These are phyloP conservation scores for Ophiognomonia clavigignenti-juglandacearum DNA, from an alignment of 2,329 filamentous ascomycete species.

Conservation along the genomic window DNA sequence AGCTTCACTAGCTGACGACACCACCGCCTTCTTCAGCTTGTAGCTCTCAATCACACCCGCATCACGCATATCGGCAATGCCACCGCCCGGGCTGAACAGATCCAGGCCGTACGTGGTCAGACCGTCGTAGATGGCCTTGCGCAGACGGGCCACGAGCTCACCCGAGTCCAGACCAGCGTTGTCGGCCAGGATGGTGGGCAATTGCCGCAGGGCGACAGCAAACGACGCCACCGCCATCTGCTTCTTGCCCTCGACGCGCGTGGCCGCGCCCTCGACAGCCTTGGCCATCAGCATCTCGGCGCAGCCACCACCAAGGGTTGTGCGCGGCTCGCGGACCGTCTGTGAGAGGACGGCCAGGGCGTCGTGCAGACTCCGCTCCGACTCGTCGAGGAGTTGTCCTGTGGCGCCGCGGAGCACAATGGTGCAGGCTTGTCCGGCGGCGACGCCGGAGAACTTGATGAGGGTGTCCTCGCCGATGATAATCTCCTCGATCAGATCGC, in stretches of 20 bases:
- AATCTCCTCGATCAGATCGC: slow-evolving; percentile 93
- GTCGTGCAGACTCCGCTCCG: slow-evolving; percentile 92
- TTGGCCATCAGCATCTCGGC: slow-evolving; percentile 99
- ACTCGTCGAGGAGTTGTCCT: slow-evolving; percentile 94
- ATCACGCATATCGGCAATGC: slow-evolving; percentile 93
- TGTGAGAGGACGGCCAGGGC: slow-evolving; percentile 94
- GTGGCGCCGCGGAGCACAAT: slow-evolving; percentile 95
- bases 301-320: slow-evolving; percentile 90
- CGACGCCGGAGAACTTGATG: slow-evolving; percentile 95
- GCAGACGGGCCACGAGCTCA: slow-evolving; percentile 84
- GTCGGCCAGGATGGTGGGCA: slow-evolving; percentile 95
- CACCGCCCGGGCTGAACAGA: slow-evolving; percentile 81
- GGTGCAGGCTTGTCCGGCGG: slow-evolving; percentile 90
- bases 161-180: slow-evolving; percentile 96
- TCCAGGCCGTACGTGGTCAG: slow-evolving; percentile 90
- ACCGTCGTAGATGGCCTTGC: slow-evolving; percentile 92
- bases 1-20: slow-evolving; percentile 91
- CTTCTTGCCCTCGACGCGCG: slow-evolving; percentile 94
- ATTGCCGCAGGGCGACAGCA: slow-evolving; percentile 80
- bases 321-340: slow-evolving; percentile 89
- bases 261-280: slow-evolving; percentile 88
- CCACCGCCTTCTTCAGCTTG: slow-evolving; percentile 97
- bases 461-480: slow-evolving; percentile 97
- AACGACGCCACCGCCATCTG: slow-evolving; percentile 90
- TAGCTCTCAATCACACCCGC: slow-evolving; percentile 95